Evolutionary conservation across 305 asterid genomes (phyloP), one percentile per base, ranked within the genome.

Genomic region (Euphrasia arctica): DNA sequence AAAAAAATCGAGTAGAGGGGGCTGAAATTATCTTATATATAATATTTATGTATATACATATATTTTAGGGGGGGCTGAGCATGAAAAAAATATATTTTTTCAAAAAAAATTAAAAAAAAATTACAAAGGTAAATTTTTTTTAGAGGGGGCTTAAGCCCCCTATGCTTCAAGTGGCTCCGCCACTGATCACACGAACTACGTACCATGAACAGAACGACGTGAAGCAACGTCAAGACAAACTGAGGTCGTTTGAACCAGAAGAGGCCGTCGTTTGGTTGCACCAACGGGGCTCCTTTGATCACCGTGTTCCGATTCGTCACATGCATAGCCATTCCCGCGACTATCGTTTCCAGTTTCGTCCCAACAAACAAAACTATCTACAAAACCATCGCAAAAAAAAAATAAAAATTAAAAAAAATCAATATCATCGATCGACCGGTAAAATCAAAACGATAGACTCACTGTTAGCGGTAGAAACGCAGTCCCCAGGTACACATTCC

Each of bases 401-500:
- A 18, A 18, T 13, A 1, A 14, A 43, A 11, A 8, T n/a, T n/a
- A n/a, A n/a, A n/a, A n/a, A n/a, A 22, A 54, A 8, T 10, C 25
- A 9, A 25, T 54, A 54, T 54, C 2, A 54, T 54, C 9, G 11
- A 54, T 9, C 3, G 5, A 45, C 12, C 14, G 5, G 3, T 18
- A 18, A 18, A 18, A 18, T 18, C 22, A 1, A 18, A 18, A 18
- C 22, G 22, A 18, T 18, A 18, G 47, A 69, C 88, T 80, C 67
- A 85, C 93, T 1, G 77, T 54, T 28, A 87, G 69, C 13, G 94
- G 94, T 15, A 85, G 43, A 73, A 88, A 79, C 73, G 96, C 83
- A 29, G 82, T 81, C 96, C 96, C 85, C 12, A 88, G 86, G 66
- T 70, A 85, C 36, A 67, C 70, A 64, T 88, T 80, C 94, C 94